phyloP scores from a whole-genome alignment of 345 rosid species.

The Hibiscus syriacus region DNA sequence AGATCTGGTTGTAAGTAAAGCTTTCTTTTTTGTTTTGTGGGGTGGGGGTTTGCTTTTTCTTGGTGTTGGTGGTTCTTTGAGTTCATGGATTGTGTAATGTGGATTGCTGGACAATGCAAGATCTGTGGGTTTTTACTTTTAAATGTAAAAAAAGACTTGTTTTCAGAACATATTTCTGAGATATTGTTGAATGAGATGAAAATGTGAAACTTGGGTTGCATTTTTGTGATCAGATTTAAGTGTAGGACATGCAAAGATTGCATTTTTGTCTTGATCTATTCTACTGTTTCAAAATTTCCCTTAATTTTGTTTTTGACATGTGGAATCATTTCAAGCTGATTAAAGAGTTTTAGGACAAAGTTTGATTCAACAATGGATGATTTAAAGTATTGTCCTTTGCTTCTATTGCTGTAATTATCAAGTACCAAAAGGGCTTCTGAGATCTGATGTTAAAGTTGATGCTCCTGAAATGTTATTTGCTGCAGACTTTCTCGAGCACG shows the following conservation, averaged over 20 bases:
- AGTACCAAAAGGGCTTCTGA: neutral
- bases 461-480: slow-evolving; percentile 2
- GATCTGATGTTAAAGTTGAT: slow-evolving; percentile 3
- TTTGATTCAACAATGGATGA: neutral
- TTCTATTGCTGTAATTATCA: neutral
- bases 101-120: slow-evolving; percentile 19
- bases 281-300: too few species aligned
- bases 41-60: too few species aligned
- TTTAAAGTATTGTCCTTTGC: neutral
- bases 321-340: neutral
- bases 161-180: neutral
- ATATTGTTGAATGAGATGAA: neutral
- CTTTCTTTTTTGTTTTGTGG: too few species aligned
- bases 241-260: neutral
- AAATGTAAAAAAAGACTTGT: too few species aligned
- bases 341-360: neutral
- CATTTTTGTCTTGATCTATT: too few species aligned
- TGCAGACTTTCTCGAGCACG: slow-evolving; percentile 75
- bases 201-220: neutral
- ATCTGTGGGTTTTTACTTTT: slow-evolving; percentile 15
- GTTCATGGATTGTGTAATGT: slow-evolving; percentile 24
- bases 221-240: neutral
- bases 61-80: too few species aligned
- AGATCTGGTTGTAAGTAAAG: slow-evolving; percentile 56
- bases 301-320: too few species aligned